Base-by-base conservation (phyloP, 345 rosid species). In the Brassica juncea region DNA sequence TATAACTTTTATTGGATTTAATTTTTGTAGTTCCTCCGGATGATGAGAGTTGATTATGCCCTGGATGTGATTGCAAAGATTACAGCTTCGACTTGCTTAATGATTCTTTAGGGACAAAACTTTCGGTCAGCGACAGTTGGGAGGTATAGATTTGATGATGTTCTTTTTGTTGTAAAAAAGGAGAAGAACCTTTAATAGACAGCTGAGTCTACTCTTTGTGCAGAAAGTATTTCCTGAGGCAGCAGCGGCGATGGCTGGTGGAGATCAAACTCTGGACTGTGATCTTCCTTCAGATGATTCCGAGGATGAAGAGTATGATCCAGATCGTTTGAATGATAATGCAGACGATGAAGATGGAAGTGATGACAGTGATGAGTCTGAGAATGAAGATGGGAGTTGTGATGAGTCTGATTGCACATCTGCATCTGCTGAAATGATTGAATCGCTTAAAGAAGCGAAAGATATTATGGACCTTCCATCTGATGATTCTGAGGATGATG, bases 21-120 rank as follows among this genome's bases (percentile, higher is more conserved):
- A 54, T 75, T 61, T 77, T 67, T 81, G 37, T 85, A 95, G 98
- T 95, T 86, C 99, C 99, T 66, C 97, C 97, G 0, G 99, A 77
- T 78, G 98, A 91, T 60, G 94, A 93, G 84, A 87, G 92, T 85
- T 95, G 99, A 98, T 83, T 93, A 80, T 95, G 99, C 85, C 99
- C 98, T 14, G 94, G 86, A 72, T 95, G 99, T 71, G 88, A 90
- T 83, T 95, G 99, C 89, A 95, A 90, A 86, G 86, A 84, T 76
- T 90, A 89, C 84, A 87, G 93, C 83, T 82, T 91, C 14, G 91
- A 83, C 68, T 59, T 90, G 81, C 87, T 95, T 65, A 95, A 95
- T 84, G 88, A 87, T n/a, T 89, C 89, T 47, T 90, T 82, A 82
- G 97, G 92, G 82, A 88, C 94, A 70, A 84, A 84, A 69, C 79